Evolutionary conservation across 371 early-diverging fungal species (phyloP).

Genomic region (Coemansia sp.): DNA sequence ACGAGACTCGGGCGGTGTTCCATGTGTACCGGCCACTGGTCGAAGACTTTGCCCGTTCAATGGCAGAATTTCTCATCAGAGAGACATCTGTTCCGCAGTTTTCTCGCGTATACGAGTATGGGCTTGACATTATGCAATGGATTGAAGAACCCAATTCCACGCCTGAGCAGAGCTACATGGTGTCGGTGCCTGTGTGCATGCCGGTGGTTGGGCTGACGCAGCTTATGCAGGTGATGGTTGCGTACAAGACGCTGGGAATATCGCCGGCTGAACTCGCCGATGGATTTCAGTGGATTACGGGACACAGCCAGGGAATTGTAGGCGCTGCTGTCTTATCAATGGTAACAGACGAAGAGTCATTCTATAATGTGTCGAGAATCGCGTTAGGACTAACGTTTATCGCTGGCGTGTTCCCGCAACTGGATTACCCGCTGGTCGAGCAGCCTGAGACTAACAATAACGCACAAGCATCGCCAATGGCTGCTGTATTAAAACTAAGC

Average conservation of each 20-base stretch:
- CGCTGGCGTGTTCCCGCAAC: constrained; percentile 84
- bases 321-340: constrained; percentile 83
- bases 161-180: constrained; percentile 73
- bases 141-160: constrained; percentile 71
- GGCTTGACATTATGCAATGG: constrained; percentile 80
- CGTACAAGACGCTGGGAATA: constrained; percentile 56
- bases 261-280: constrained; percentile 55
- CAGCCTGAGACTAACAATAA: neutral
- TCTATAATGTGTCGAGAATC: constrained; percentile 71
- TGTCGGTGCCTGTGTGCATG: constrained; percentile 79
- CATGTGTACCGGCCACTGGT: constrained; percentile 74
- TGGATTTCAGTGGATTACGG: constrained; percentile 81
- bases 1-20: constrained; percentile 76
- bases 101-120: constrained; percentile 66
- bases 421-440: constrained; percentile 68
- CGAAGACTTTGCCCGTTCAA: constrained; percentile 66
- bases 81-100: constrained; percentile 71
- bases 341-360: constrained; percentile 81
- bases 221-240: constrained; percentile 60
- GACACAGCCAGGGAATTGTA: constrained; percentile 93
- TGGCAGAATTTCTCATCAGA: constrained; percentile 67
- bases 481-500: constrained; percentile 73
- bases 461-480: constrained; percentile 64
- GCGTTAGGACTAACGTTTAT: constrained; percentile 85
- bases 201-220: constrained; percentile 84